These are phyloP conservation scores for Rhododendron mucronatum DNA, from an alignment of 148 eudicot species.

Conservation along the genomic window DNA sequence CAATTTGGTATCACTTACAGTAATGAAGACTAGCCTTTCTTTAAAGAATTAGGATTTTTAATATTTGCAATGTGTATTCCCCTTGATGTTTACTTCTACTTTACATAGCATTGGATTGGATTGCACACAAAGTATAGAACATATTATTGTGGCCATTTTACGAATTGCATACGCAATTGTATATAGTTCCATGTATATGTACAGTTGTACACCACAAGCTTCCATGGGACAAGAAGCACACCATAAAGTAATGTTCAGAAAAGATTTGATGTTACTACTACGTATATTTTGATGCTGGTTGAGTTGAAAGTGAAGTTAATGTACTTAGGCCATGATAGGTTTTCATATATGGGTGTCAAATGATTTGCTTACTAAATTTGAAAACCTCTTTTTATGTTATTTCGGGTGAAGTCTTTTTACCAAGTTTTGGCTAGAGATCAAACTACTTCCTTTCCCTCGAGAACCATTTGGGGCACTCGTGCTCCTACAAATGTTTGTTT, in stretches of 20 bases:
- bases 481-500: no score
- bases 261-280: background rate
- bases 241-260: background rate
- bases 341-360: background rate
- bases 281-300: background rate
- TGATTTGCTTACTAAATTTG: background rate
- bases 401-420: background rate
- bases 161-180: background rate
- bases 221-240: background rate
- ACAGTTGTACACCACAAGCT: background rate
- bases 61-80: background rate
- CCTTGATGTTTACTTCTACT: background rate
- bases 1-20: background rate
- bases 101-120: background rate
- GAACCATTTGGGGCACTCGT: background rate
- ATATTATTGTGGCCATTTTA: background rate
- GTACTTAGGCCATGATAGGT: background rate
- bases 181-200: background rate
- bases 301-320: background rate
- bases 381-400: no score
- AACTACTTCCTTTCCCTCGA: background rate
- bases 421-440: no score
- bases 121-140: background rate
- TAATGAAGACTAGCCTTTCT: background rate
- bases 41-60: background rate